Evolutionary conservation across 2,329 filamentous ascomycete species (phyloP), one percentile per base, ranked within the genome.

Genomic region (Beauveria sp.): DNA sequence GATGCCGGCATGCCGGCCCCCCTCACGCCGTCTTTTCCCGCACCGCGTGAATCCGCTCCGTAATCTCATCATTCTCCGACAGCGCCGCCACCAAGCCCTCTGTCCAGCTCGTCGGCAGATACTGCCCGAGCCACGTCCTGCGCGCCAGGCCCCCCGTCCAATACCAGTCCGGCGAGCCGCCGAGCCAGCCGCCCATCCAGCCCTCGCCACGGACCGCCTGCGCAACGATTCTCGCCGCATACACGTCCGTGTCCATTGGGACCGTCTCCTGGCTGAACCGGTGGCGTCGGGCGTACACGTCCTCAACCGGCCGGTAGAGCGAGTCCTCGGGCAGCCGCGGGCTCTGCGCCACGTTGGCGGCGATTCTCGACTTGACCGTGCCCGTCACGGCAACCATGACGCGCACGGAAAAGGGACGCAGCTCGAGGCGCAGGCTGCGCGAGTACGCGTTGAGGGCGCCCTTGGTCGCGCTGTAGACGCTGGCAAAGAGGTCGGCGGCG

Each of bases 361-460:
- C 77, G 57, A 80, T 82, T 69, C 81, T 79, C 66, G 78, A 80
- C 47, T 71, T 71, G 14, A 84, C 80, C 2, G 80, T 82, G 26
- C 82, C 82, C 0, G 80, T 79, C 73, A 83, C 77, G 67, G 78
- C 78, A 20, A 83, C 77, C 77, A 83, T 83, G 69, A 84, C 82
- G 64, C 82, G 78, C 10, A 84, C 81, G 65, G 75, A 75, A 51
- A 83, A 79, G 1, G 81, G 82, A 50, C 75, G 73, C 46, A 85
- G 73, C 65, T 85, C 82, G 55, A 80, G 70, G 26, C 82, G 79
- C 34, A 84, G 71, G 0, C 76, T 78, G 62, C 81, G 80, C 51
- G 80, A 82, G 72, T 82, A 84, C 3, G 75, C 72, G 61, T 76
- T 76, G 41, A 84, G 71, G 55, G 82, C 82, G 56, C 76, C 80